A percentile compares a stretch with the other conserved stretches of the same genome.
phyloP scores from a whole-genome alignment of 306 rosid genomes.

The Trifolium dubium region DNA sequence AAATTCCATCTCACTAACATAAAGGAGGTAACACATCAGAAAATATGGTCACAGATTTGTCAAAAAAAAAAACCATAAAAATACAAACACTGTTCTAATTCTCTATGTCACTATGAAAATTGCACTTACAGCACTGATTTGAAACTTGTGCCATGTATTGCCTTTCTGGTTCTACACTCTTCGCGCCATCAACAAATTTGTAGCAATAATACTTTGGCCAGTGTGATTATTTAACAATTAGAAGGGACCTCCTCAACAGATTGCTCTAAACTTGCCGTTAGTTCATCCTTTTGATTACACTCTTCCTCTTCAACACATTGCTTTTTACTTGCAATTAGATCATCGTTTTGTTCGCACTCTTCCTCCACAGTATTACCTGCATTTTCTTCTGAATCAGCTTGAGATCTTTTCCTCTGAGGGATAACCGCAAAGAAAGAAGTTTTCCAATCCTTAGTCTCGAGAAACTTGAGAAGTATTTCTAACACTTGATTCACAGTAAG shows the following conservation, averaged over 20 bases:
- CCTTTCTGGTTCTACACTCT: slow-evolving; percentile 19
- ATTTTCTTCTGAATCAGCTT: slow-evolving; percentile 52
- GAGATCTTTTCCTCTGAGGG: slow-evolving; percentile 83
- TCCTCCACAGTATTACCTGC: slow-evolving; percentile 45
- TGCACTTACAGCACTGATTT: not conserved
- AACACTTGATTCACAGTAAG: slow-evolving; percentile 95
- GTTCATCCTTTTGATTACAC: not conserved
- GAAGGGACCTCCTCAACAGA: slow-evolving; percentile 41
- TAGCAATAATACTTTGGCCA: too few relatives aligned
- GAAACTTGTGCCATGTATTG: slow-evolving; percentile 11
- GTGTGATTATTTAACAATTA: not conserved
- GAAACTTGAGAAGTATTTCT: slow-evolving; percentile 60
- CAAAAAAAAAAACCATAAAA: slow-evolving; percentile 13
- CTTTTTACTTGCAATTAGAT: slow-evolving; percentile 30
- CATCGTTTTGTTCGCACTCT: slow-evolving; percentile 6
- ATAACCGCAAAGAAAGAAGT: slow-evolving; percentile 79
- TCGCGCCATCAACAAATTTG: slow-evolving; percentile 25
- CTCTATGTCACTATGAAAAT: slow-evolving; percentile 7
- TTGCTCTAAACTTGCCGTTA: slow-evolving; percentile 30
- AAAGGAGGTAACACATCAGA: slow-evolving; percentile 3
- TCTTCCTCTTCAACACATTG: slow-evolving; percentile 20
- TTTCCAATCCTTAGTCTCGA: slow-evolving; percentile 87
- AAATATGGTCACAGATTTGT: slow-evolving; percentile 23
- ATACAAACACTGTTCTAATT: slow-evolving; percentile 12
- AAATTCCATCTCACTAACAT: not conserved